Base-by-base conservation (phyloP, 805 yeast genomes). In the Cyberlindnera saturnus region DNA sequence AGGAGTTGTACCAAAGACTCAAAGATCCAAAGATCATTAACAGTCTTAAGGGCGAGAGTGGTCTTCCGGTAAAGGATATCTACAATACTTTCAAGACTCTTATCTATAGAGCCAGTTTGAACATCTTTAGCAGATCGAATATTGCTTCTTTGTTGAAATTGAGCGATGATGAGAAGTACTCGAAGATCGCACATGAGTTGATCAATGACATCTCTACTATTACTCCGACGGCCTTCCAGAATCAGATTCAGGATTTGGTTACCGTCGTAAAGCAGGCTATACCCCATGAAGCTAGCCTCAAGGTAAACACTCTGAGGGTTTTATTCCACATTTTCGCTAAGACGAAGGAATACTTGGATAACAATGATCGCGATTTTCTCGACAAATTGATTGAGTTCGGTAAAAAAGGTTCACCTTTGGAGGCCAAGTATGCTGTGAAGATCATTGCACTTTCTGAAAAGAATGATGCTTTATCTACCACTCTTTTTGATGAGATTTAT, bases 71-170 rank as follows among this genome's bases (percentile, higher is more conserved):
- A 0, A 65, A 67, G 31, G 79, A 76, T 38, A 68, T 82, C 66
- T 66, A 71, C 3, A 63, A 70, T 2, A 74, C 76, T 14, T 64
- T 86, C 46, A 75, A 78, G 50, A 61, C 83, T 3, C 55, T 88
- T 20, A 53, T 85, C 31, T 81, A 77, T 51, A 70, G 96, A 49
- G 61, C 82, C 0, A 73, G 90, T 0, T 69, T 75, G 29, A 61
- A 83, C 3, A 56, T 82, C 18, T 83, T 74, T 61, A 89, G 87
- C 64, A 73, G 75, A 52, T 75, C 86, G 17, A 84, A 79, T 53
- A 67, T 87, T 16, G 61, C 74, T 0, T 68, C 75, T 15, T 62
- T 86, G 5, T 61, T 85, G n/a, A 69, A 63, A 16, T 53, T 69
- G 31, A 64, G 74, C 39, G 39, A 60, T 3, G 41, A 51, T 6